Evolutionary conservation across 371 early-diverging fungal species (phyloP).

Genomic region (Mucor indicus): DNA sequence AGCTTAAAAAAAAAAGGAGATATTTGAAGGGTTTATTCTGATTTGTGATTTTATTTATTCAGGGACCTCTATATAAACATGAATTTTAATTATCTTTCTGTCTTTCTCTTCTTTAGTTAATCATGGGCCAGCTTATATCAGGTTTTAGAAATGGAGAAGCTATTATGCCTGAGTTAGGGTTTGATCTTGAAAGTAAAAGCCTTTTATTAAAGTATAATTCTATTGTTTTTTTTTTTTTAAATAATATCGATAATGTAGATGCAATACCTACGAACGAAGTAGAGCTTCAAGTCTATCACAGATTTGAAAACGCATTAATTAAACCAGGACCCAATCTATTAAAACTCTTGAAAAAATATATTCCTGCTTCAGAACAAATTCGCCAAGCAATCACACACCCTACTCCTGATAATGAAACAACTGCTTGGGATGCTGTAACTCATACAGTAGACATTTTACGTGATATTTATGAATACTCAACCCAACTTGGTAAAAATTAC

Average conservation of each 20-base stretch:
- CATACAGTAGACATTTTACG: conserved; percentile 78
- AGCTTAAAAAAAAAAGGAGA: neutral
- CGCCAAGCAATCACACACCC: conserved; percentile 80
- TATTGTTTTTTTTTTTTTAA: neutral
- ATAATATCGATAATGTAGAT: too few species aligned
- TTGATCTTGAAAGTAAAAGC: conserved; percentile 46
- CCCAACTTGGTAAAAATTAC: conserved; percentile 54
- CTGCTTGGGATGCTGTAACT: conserved; percentile 79
- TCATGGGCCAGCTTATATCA: conserved; percentile 45
- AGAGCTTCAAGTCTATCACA: conserved; percentile 52
- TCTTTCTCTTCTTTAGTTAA: neutral
- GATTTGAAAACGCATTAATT: conserved; percentile 41
- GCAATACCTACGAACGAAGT: conserved; percentile 47
- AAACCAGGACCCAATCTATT: conserved; percentile 47
- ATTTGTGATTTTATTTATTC: too few species aligned
- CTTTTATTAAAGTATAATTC: too few species aligned
- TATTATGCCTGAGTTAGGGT: conserved; percentile 46
- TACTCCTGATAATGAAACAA: conserved; percentile 76
- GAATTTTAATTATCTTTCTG: too few species aligned
- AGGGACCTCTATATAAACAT: too few species aligned
- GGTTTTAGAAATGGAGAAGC: conserved; percentile 40
- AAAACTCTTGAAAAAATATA: conserved; percentile 52
- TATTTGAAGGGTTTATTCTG: too few species aligned
- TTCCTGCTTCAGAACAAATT: conserved; percentile 35
- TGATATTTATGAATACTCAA: conserved; percentile 76